phyloP scores from a whole-genome alignment of 306 rosid species.

The Fragaria ananassa region DNA sequence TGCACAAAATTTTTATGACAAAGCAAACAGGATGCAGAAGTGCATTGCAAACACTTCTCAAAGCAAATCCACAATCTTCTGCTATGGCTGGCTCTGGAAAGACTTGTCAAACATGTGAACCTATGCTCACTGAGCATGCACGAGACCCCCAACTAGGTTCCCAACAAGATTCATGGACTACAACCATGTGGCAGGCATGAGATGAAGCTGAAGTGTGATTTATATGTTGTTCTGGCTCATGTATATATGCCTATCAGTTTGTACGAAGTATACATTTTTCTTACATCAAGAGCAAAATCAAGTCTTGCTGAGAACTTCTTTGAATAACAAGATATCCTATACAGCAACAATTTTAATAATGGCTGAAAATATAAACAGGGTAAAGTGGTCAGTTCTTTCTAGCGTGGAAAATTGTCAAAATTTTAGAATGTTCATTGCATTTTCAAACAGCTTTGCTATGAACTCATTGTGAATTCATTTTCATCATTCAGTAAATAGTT shows the following conservation, averaged over 20 bases:
- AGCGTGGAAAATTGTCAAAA: neutral
- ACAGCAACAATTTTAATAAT: neutral
- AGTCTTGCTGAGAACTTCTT: slow-evolving; percentile 7
- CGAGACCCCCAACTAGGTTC: slow-evolving; percentile 31
- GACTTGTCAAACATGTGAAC: slow-evolving; percentile 49
- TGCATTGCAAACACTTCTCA: slow-evolving; percentile 59
- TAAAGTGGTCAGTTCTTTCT: neutral
- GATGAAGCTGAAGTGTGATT: slow-evolving; percentile 27
- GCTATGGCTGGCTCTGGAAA: slow-evolving; percentile 47
- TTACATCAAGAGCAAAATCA: neutral
- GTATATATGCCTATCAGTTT: neutral
- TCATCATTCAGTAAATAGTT: neutral
- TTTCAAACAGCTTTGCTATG: neutral
- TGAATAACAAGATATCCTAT: neutral
- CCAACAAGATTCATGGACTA: slow-evolving; percentile 31
- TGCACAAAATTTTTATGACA: slow-evolving; percentile 46
- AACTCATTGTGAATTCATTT: neutral
- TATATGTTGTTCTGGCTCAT: slow-evolving; percentile 15
- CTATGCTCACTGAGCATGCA: slow-evolving; percentile 46
- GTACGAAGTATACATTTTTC: neutral
- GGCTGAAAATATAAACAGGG: neutral
- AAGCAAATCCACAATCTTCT: slow-evolving; percentile 59
- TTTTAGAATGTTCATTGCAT: neutral
- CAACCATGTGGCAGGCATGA: slow-evolving; percentile 33
- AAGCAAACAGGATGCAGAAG: slow-evolving; percentile 50